These are phyloP conservation scores for Mycena galericulata DNA, from an alignment of 768 basidiomycete genomes.

Conservation along the genomic window DNA sequence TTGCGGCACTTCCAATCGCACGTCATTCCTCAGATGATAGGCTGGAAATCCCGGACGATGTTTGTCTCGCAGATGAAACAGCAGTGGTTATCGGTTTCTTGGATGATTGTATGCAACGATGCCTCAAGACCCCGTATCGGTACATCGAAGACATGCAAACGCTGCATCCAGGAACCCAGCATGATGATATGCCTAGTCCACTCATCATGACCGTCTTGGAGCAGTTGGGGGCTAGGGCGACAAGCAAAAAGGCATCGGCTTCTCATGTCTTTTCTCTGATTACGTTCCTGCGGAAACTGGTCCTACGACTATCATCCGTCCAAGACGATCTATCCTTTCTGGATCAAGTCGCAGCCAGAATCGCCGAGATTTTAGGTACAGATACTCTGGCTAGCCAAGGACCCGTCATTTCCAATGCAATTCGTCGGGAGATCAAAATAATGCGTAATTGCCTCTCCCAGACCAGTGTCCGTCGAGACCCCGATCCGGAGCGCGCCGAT, in stretches of 20 bases:
- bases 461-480: constrained; percentile 7
- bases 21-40: constrained; percentile 33
- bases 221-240: constrained; percentile 77
- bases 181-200: constrained; percentile 69
- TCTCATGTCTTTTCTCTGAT: constrained; percentile 74
- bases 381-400: constrained; percentile 48
- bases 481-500: background rate
- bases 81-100: constrained; percentile 74
- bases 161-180: constrained; percentile 38
- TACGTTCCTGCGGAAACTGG: constrained; percentile 72
- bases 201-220: constrained; percentile 86
- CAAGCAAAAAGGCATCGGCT: constrained; percentile 62
- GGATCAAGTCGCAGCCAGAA: constrained; percentile 44
- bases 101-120: constrained; percentile 89
- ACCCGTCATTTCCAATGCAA: constrained; percentile 50
- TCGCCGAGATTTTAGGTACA: constrained; percentile 49
- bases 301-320: constrained; percentile 69
- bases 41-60: constrained; percentile 63
- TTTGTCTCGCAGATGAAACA: constrained; percentile 65
- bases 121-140: constrained; percentile 83
- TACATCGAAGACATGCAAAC: constrained; percentile 81
- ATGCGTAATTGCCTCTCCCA: constrained; percentile 49
- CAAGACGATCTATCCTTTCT: constrained; percentile 58
- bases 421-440: constrained; percentile 59
- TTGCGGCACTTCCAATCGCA: constrained; percentile 69